phyloP scores from a whole-genome alignment of 495 filamentous ascomycete species.

The Emericellopsis terricola region DNA sequence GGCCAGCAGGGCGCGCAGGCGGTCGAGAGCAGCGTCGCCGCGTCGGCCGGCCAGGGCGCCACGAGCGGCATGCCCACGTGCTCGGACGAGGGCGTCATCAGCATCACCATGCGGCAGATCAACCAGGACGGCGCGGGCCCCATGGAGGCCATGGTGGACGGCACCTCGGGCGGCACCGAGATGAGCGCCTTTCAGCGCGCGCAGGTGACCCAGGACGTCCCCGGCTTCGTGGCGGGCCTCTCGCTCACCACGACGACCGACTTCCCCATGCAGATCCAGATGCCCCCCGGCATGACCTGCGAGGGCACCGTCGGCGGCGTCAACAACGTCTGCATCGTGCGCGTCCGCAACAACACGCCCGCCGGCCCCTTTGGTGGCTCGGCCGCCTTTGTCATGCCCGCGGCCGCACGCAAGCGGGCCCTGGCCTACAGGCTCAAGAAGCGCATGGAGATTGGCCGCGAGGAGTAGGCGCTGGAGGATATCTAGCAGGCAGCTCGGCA shows the following conservation, averaged over 20 bases:
- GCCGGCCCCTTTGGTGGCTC: constrained; percentile 46
- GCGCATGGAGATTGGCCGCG: constrained; percentile 11
- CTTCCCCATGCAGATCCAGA: constrained; percentile 36
- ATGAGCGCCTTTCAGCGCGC: constrained; percentile 32
- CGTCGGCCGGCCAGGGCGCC: constrained; percentile 21
- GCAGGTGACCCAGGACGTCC: constrained; percentile 37
- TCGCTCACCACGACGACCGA: constrained; percentile 31
- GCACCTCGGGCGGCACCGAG: constrained; percentile 37
- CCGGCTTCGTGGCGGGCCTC: constrained; percentile 31
- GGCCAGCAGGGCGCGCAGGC: constrained; percentile 19
- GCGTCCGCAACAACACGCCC: constrained; percentile 34
- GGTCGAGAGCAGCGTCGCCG: constrained; percentile 22
- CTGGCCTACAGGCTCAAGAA: constrained; percentile 25
- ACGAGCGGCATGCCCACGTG: constrained; percentile 30
- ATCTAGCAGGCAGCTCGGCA: too few species aligned
- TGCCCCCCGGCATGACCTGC: constrained; percentile 47
- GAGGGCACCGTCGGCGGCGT: constrained; percentile 31
- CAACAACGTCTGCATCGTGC: constrained; percentile 36
- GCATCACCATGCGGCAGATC: constrained; percentile 33
- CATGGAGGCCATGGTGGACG: constrained; percentile 27
- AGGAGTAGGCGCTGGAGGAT: too few species aligned
- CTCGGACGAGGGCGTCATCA: constrained; percentile 33
- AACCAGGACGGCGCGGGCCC: constrained; percentile 36
- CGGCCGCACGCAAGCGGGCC: constrained; percentile 26
- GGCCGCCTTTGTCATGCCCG: constrained; percentile 29